These are phyloP conservation scores for Silene uniflora DNA, from an alignment of 148 eudicot genomes.

Conservation along the genomic window DNA sequence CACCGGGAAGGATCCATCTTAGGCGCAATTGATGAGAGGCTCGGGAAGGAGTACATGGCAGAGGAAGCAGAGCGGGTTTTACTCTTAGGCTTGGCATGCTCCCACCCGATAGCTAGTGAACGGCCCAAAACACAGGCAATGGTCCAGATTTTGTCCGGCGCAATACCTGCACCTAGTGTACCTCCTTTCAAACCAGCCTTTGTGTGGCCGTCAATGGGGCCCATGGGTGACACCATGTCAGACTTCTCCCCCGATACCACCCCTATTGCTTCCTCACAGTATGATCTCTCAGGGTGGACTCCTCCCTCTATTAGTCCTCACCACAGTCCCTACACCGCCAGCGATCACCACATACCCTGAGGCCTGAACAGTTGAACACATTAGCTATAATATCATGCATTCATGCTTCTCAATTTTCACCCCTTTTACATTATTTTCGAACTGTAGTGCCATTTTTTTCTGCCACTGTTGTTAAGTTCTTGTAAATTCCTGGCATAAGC, in stretches of 20 bases:
- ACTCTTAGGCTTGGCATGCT: constrained; percentile 67
- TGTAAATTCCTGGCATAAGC: not conserved
- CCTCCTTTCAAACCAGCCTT: constrained; percentile 73
- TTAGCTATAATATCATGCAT: not conserved
- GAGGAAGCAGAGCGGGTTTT: constrained; percentile 61
- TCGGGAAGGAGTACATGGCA: constrained; percentile 34
- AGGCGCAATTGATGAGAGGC: constrained; percentile 52
- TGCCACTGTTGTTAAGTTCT: not conserved
- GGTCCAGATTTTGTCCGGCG: constrained; percentile 59
- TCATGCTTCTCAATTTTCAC: not conserved
- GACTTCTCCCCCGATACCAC: constrained; percentile 24
- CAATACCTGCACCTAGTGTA: constrained; percentile 41
- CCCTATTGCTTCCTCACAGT: constrained; percentile 18
- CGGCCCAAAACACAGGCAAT: constrained; percentile 56
- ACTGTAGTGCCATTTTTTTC: not conserved
- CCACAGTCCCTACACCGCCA: constrained; percentile 13
- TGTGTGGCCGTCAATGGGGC: constrained; percentile 56
- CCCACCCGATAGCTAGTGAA: constrained; percentile 54
- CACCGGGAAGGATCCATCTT: constrained; percentile 55
- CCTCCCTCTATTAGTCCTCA: constrained; percentile 32
- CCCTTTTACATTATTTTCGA: not conserved
- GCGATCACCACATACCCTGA: not conserved
- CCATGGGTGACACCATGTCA: constrained; percentile 30
- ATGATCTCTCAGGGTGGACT: constrained; percentile 33
- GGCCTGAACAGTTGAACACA: too few relatives aligned